Evolutionary conservation across 768 basidiomycete species (phyloP).

Genomic region (Gautieria morchelliformis): DNA sequence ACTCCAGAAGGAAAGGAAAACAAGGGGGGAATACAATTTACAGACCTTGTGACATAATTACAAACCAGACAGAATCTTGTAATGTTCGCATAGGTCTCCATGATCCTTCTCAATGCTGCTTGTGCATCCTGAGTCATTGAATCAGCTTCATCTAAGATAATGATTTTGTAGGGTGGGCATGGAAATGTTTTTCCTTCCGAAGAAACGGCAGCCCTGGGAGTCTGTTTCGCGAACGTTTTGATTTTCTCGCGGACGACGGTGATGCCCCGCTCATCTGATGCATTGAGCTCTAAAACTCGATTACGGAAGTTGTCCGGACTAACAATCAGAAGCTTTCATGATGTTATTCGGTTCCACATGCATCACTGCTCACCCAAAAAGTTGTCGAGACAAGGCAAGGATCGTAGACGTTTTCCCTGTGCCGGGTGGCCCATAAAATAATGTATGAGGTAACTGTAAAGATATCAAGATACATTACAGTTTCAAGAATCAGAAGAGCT

Average conservation of each 20-base stretch:
- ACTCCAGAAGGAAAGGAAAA: background rate
- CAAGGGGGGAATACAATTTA: background rate
- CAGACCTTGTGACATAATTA: conserved; percentile 91
- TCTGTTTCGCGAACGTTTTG: conserved; percentile 94
- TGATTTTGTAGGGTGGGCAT: conserved; percentile 96
- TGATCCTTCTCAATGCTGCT: conserved; percentile 92
- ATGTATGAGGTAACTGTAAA: conserved; percentile 91
- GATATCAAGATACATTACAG: background rate
- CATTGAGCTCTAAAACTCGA: conserved; percentile 93
- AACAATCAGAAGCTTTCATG: conserved; percentile 1
- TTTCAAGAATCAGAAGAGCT: conserved; percentile 10
- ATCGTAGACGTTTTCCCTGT: conserved; percentile 99
- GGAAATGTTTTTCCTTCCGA: conserved; percentile 82
- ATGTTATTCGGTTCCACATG: background rate
- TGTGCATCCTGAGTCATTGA: conserved; percentile 99
- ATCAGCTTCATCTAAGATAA: conserved; percentile 98
- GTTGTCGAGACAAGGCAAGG: conserved; percentile 82
- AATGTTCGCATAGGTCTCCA: conserved; percentile 97
- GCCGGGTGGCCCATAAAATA: conserved; percentile 98
- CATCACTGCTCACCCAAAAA: conserved; percentile 67
- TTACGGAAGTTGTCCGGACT: conserved; percentile 92
- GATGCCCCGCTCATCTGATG: conserved; percentile 98
- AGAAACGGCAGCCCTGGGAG: conserved; percentile 65
- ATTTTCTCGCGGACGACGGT: conserved; percentile 96
- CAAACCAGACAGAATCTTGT: conserved; percentile 97